Base-by-base conservation (phyloP, 2,329 filamentous ascomycete genomes). In the Colletotrichum sp. region DNA sequence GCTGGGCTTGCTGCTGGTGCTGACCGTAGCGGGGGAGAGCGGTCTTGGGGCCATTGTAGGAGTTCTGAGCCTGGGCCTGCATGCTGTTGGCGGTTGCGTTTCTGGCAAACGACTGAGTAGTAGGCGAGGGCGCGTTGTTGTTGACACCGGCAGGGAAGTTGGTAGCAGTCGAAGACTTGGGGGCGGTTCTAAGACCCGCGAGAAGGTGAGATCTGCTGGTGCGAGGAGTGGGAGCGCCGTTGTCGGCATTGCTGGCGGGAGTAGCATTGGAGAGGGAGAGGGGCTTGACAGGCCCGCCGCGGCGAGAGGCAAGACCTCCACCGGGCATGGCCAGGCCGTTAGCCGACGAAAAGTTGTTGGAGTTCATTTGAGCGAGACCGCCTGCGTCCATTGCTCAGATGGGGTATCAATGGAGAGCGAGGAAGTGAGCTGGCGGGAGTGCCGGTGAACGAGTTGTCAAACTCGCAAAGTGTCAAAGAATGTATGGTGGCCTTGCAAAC, bases 301-400 rank as follows among this genome's bases (percentile, higher is more conserved):
- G 94, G 81, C 91, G 90, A 30, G 96, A 96, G 78, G 95, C 95
- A 83, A 98, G 94, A 82, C 96, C 95, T 79, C 94, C 92, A 78
- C 92, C 89, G 69, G 96, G 94, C 87, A 95, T 92, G 82, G 93
- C 92, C 81, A 98, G 90, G 81, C 92, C 93, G 85, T 91, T 91
- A 83, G 91, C 89, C 85, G 94, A 90, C 85, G 91, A 88, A 85
- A 95, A 95, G 86, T 93, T 91, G 90, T 93, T 95, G 90, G 95
- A 96, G 89, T 95, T 95, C 96, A 99, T 99, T 92, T 98, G 96
- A 97, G 96, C 94, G 90, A 98, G 95, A 97, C 96, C 95, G 92
- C 96, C 96, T 92, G 96, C 93, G 96, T 98, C 94, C 94, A 98
- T 93, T 80, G 86, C 87, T 90, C 88, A 87, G 83, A 80, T 64